Base-by-base conservation (phyloP, 1,284 basidiomycete genomes). In the Leccinum fallax region DNA sequence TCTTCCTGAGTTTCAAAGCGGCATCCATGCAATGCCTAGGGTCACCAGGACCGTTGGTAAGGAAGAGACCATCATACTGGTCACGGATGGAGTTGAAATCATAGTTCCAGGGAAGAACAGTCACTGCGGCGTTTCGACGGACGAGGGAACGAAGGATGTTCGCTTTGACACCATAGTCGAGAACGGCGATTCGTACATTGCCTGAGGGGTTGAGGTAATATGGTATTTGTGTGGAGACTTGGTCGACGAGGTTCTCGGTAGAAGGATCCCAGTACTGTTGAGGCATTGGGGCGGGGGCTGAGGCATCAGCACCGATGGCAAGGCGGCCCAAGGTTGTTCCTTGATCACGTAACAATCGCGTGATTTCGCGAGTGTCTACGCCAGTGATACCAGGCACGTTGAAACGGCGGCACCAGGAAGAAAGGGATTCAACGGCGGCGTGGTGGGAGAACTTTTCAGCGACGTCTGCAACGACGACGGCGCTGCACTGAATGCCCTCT, bases 81-180 rank as follows among this genome's bases (percentile, higher is more conserved):
- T 98, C 93, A 53, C 94, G 87, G 62, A 98, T 82, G 21, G 85
- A 74, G 80, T 97, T 96, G 82, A 98, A 98, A 79, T 98, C 94
- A 76, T 84, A 97, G 79, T 98, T 89, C 97, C 97, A 99, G 1
- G 97, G 97, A 21, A 99, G 82, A 53, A 99, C 96, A 5, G 97
- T 98, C 56, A 99, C 94, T 32, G 91, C 85, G 1, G 95, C 97
- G 57, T 89, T 92, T 48, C 95, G 90, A 67, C 92, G 90, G 68
- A 98, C 88, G 61, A 99, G 88, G 8, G 94, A 91, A 63, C 97
- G 94, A 62, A 95, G 80, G 66, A 99, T 99, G 80, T 99, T 99
- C 64, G 97, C 96, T 79, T 99, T 99, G 67, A 90, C 91, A 66
- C 97, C 97, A 76, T 98, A 99, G 78, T 99, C 97, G 66, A 99